Evolutionary conservation across 2,329 filamentous ascomycete genomes (phyloP), one percentile per base, ranked within the genome.

Genomic region (Fusarium sp.): DNA sequence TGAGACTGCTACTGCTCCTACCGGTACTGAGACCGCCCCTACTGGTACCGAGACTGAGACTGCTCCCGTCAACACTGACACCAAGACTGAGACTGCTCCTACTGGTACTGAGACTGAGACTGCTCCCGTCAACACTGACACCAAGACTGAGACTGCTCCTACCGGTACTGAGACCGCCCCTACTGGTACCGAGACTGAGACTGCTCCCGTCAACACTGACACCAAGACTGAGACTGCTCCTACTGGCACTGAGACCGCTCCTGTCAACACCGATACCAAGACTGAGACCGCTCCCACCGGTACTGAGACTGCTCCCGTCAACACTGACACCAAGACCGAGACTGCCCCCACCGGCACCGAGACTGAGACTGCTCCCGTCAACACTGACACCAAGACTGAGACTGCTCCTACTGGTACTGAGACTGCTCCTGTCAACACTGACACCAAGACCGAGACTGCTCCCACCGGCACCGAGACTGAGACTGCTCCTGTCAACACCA

Each of bases 381-480:
- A 25, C 25, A 59, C 65, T 29, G 39, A 27, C 18, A 54, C 47
- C 4, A 11, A 42, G 27, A 50, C 42, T 9, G 56, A 50, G n/a
- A 18, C 45, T 5, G 62, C 60, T 10, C 62, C 57, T 4, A 41
- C 56, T 4, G 46, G 31, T 8, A 52, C 56, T 8, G 42, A 44
- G 20, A 64, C 72, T n/a, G 62, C 44, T 13, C 50, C 49, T 12
- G 33, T 58, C 11, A 56, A 36, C 4, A 65, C 64, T 12, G 54
- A 53, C 18, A 33, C 55, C 14, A 60, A 44, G 7, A 71, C 70
- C 18, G 61, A 69, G 35, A 41, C 63, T 22, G 60, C 60, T 18
- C 29, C 62, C n/a, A 38, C 36, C 5, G 29, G 22, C 5, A 44
- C 57, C 6, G 41, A 29, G 4, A 56, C 58, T 15, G 56, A 67